phyloP scores from a whole-genome alignment of 805 yeast species.

The Kluyveromyces aestuarii region DNA sequence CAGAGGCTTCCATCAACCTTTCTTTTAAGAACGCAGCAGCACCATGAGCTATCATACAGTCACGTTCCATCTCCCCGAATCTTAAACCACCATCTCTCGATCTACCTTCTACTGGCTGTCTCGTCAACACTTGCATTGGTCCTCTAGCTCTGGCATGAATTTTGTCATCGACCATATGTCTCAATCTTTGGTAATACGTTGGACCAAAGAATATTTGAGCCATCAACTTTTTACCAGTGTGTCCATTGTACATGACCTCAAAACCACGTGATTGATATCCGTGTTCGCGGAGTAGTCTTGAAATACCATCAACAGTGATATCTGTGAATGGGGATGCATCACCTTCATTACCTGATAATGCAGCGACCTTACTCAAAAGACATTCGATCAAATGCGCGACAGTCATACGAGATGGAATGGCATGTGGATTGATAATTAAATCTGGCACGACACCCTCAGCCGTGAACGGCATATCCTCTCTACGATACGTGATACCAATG shows the following conservation, averaged over 20 bases:
- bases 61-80: slow-evolving; percentile 99
- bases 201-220: slow-evolving; percentile 99
- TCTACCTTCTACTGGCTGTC: slow-evolving; percentile 99
- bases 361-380: slow-evolving; percentile 87
- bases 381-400: slow-evolving; percentile 99
- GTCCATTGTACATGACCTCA: slow-evolving; percentile 98
- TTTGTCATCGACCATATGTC: slow-evolving; percentile 99
- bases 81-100: slow-evolving; percentile 98
- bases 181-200: slow-evolving; percentile 94
- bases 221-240: slow-evolving; percentile 95
- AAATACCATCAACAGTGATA: slow-evolving; percentile 95
- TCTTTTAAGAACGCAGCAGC: slow-evolving; percentile 98
- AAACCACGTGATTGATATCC: slow-evolving; percentile 98
- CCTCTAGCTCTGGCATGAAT: slow-evolving; percentile 99
- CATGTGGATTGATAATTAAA: slow-evolving; percentile 95
- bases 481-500: slow-evolving; percentile 96
- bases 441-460: slow-evolving; percentile 96
- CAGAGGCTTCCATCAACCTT: slow-evolving; percentile 97
- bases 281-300: slow-evolving; percentile 83
- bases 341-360: slow-evolving; percentile 94
- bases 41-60: slow-evolving; percentile 99
- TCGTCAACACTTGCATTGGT: slow-evolving; percentile 92
- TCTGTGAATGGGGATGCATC: slow-evolving; percentile 99
- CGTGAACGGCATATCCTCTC: slow-evolving; percentile 98
- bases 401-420: slow-evolving; percentile 99